Percentiles rank a stretch among this genome's conserved stretches.
Evolutionary conservation across 2,329 filamentous ascomycete genomes (phyloP).

Genomic region (Zopfia rhizophila): DNA sequence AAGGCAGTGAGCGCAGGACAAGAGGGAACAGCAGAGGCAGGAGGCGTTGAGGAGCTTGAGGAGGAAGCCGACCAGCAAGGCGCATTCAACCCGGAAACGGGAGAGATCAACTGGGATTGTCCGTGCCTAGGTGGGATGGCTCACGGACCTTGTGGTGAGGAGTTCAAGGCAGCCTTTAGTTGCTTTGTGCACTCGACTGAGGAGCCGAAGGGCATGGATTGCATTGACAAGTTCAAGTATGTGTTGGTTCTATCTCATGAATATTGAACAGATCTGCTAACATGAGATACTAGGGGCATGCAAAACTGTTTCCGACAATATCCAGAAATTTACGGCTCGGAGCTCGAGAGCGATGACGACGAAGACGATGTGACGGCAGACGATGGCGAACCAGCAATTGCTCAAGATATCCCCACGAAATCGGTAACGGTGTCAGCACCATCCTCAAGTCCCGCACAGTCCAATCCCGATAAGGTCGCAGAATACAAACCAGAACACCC

Average conservation of each 20-base stretch:
- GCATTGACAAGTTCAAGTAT: slow-evolving; percentile 97
- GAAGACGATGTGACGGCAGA: slow-evolving; percentile 61
- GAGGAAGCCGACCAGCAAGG: slow-evolving; percentile 87
- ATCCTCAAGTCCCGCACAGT: background rate
- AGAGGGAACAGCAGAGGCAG: slow-evolving; percentile 36
- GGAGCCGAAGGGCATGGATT: slow-evolving; percentile 97
- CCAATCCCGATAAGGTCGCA: slow-evolving; percentile 28
- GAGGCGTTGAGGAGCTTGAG: slow-evolving; percentile 69
- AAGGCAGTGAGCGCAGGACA: slow-evolving; percentile 16
- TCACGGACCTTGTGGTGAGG: slow-evolving; percentile 90
- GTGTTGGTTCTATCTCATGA: slow-evolving; percentile 55
- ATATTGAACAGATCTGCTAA: slow-evolving; percentile 2
- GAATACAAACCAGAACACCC: slow-evolving; percentile 22
- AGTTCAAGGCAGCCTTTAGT: slow-evolving; percentile 96
- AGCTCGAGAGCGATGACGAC: slow-evolving; percentile 83
- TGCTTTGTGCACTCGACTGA: slow-evolving; percentile 97
- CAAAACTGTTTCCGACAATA: slow-evolving; percentile 95
- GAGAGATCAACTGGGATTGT: slow-evolving; percentile 99
- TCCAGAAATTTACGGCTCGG: slow-evolving; percentile 91
- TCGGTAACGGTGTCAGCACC: background rate
- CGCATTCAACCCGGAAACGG: slow-evolving; percentile 97
- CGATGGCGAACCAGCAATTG: slow-evolving; percentile 13
- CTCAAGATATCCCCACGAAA: slow-evolving; percentile 5
- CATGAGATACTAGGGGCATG: slow-evolving; percentile 76
- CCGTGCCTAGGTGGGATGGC: slow-evolving; percentile 98